Base-by-base conservation (phyloP, 495 filamentous ascomycete genomes). In the Ascobolus immersus region DNA sequence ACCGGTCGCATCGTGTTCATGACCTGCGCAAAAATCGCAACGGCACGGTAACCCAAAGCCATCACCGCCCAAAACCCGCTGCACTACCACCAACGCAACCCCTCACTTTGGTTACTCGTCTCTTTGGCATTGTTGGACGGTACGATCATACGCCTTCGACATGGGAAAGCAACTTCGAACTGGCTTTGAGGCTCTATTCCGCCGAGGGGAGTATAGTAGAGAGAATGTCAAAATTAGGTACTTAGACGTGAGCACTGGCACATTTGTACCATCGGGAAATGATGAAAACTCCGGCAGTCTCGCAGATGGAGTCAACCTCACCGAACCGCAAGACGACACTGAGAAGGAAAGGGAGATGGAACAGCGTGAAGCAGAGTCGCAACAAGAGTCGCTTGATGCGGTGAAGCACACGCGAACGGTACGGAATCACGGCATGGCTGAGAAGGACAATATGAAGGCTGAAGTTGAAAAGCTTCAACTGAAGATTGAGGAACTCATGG, bases 251-350 rank as follows among this genome's bases (percentile, higher is more conserved):
- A n/a, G n/a, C n/a, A n/a, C n/a, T n/a, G n/a, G 12, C 28, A 9
- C 4, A 13, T 12, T 4, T 9, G 17, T n/a, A 31, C 10, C 12
- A 31, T 14, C 12, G n/a, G 28, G 28, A 31, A 10, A 17, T 15
- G 28, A 31, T 17, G 17, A 15, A 43, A 77, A 57, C 41, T 56
- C 33, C 28, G 56, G 59, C 2, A 67, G 60, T 21, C 61, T 58
- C 23, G 59, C 61, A 37, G 50, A 60, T 36, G 56, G 51, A 4
- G 55, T 60, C 31, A 78, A 75, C 17, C 43, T 92, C 32, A 47
- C 71, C 23, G 79, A 91, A 35, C 56, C 81, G 27, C 70, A 77
- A 40, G 66, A 63, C n/a, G n/a, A n/a, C n/a, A n/a, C n/a, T n/a
- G n/a, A n/a, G n/a, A n/a, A n/a, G n/a, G n/a, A n/a, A n/a, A n/a